A percentile compares a stretch with the other conserved stretches of the same genome.
Conservation (phyloP, 2,329 filamentous ascomycete species). For the Immersiporthe knoxdaviesiana region DNA sequence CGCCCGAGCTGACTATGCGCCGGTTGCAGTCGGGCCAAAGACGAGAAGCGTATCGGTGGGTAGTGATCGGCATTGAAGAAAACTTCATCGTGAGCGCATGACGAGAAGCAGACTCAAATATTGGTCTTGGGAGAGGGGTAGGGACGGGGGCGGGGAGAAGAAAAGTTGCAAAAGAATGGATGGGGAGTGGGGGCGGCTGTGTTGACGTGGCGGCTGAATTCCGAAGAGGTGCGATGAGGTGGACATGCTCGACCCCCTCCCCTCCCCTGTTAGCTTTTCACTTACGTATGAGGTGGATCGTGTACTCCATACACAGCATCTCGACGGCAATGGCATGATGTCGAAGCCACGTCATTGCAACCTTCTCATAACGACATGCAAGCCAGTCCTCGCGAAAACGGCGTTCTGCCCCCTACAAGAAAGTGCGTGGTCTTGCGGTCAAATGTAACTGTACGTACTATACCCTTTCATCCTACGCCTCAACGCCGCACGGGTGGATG, state of each 20-base stretch:
- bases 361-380: neutral
- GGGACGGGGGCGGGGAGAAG: too few relatives aligned
- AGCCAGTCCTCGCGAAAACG: neutral
- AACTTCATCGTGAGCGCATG: neutral
- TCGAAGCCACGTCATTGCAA: neutral
- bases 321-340: neutral
- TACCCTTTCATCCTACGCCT: neutral
- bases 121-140: neutral
- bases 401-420: neutral
- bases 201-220: neutral
- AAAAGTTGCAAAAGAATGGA: neutral
- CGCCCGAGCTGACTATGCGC: neutral
- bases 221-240: neutral
- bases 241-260: neutral
- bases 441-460: constrained; percentile 2
- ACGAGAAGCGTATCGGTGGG: neutral
- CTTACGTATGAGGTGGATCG: neutral
- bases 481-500: neutral
- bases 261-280: neutral
- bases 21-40: neutral
- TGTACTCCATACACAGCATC: neutral
- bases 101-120: neutral
- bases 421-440: neutral
- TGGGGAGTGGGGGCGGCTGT: neutral
- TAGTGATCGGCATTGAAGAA: neutral